A percentile compares a stretch with the other conserved stretches of the same genome.
Conservation (phyloP, 257 asterid species). For the Eustoma russellianum region DNA sequence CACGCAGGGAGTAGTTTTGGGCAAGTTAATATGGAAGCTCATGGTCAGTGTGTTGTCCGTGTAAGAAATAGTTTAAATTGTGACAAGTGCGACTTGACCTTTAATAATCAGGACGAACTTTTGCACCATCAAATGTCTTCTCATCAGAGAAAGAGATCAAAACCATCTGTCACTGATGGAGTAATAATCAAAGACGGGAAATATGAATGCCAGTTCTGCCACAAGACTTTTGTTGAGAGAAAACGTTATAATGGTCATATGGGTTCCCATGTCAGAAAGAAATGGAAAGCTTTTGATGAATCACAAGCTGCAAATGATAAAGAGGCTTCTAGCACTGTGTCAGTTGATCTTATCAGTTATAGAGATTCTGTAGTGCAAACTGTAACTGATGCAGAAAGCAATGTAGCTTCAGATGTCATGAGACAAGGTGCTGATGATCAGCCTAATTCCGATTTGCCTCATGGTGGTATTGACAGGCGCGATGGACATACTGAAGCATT, state of each 20-base stretch:
- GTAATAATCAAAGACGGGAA: slow-evolving; percentile 59
- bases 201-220: slow-evolving; percentile 65
- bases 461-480: slow-evolving; percentile 18
- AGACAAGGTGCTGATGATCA: slow-evolving; percentile 13
- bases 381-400: slow-evolving; percentile 15
- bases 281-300: slow-evolving; percentile 35
- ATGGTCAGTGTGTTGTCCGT: slow-evolving; percentile 26
- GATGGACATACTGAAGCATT: slow-evolving; percentile 18
- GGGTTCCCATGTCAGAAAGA: slow-evolving; percentile 56
- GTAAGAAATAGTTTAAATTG: slow-evolving; percentile 30
- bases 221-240: slow-evolving; percentile 48
- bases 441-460: slow-evolving; percentile 10
- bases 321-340: slow-evolving; percentile 17
- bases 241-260: slow-evolving; percentile 65
- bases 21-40: slow-evolving; percentile 8
- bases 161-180: slow-evolving; percentile 46
- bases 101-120: slow-evolving; percentile 32
- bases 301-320: slow-evolving; percentile 12
- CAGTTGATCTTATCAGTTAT: slow-evolving; percentile 15
- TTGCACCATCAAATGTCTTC: slow-evolving; percentile 41
- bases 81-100: slow-evolving; percentile 36
- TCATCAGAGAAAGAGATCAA: slow-evolving; percentile 43
- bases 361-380: slow-evolving; percentile 20
- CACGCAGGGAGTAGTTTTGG: slow-evolving; percentile 25
- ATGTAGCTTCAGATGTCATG: slow-evolving; percentile 5